phyloP scores from a whole-genome alignment of 2,329 filamentous ascomycete genomes.

The Domatiomyces globalis region DNA sequence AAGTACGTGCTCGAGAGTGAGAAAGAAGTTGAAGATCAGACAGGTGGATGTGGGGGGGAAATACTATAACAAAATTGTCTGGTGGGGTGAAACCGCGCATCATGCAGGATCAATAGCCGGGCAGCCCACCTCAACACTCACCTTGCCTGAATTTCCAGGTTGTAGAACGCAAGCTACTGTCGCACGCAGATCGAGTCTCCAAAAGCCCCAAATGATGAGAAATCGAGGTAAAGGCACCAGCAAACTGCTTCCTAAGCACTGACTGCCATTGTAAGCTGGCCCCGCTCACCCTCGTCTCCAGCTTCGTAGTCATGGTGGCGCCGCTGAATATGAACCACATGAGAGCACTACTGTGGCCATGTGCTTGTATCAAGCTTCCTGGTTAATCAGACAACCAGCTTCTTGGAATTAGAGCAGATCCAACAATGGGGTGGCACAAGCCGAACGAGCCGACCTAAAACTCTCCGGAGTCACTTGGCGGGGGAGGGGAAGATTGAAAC shows the following conservation, averaged over 20 bases:
- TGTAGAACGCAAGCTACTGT: neutral
- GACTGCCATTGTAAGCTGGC: too few species aligned
- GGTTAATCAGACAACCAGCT: too few species aligned
- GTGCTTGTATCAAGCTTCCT: neutral
- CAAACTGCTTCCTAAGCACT: too few species aligned
- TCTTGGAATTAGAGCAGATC: too few species aligned
- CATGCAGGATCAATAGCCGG: neutral
- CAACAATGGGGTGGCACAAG: neutral
- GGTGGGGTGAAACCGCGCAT: neutral
- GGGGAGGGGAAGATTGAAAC: neutral
- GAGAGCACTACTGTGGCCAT: neutral
- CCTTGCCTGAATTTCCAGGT: neutral
- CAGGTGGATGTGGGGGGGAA: neutral
- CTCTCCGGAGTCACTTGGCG: neutral
- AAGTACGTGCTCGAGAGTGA: constrained; percentile 3
- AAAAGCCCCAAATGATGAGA: too few species aligned
- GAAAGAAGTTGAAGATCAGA: neutral
- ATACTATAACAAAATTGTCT: neutral
- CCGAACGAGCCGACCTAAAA: neutral
- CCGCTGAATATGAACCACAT: neutral
- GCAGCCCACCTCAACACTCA: neutral
- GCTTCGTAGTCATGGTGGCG: neutral
- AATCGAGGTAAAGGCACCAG: too few species aligned
- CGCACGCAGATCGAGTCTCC: neutral
- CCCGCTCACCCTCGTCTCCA: neutral